phyloP scores from a whole-genome alignment of 306 rosid species.

The Senna tora region DNA sequence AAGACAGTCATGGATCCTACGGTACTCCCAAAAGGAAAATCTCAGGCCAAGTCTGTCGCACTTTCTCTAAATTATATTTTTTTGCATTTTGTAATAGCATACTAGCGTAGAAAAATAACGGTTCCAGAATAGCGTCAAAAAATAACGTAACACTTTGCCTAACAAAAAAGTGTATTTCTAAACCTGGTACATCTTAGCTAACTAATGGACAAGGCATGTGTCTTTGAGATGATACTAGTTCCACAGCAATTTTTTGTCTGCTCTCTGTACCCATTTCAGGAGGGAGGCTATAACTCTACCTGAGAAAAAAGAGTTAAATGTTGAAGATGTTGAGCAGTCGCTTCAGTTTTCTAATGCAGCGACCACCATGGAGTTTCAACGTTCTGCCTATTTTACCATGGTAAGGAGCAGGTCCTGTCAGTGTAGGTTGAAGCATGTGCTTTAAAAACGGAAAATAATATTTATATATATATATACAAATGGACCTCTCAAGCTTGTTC shows the following conservation, averaged over 20 bases:
- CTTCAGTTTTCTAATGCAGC: constrained; percentile 45
- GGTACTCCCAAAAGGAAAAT: constrained; percentile 70
- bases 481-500: no score
- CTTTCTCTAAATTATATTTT: constrained; percentile 10
- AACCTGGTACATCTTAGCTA: not conserved
- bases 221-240: not conserved
- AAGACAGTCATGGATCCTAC: constrained; percentile 65
- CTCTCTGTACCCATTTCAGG: constrained; percentile 39
- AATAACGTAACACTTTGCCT: not conserved
- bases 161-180: not conserved
- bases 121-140: not conserved
- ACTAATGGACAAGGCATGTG: not conserved
- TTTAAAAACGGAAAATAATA: not conserved
- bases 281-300: constrained; percentile 70
- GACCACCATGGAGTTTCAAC: constrained; percentile 54
- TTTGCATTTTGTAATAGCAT: constrained; percentile 12
- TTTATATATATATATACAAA: not conserved
- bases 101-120: not conserved
- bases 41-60: constrained; percentile 71
- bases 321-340: constrained; percentile 57
- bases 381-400: constrained; percentile 63
- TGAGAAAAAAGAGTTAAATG: constrained; percentile 48
- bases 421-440: not conserved
- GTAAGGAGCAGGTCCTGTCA: constrained; percentile 41
- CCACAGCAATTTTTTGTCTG: not conserved